Conservation (phyloP, 2,329 filamentous ascomycete genomes). For the Albifimbria verrucaria region DNA sequence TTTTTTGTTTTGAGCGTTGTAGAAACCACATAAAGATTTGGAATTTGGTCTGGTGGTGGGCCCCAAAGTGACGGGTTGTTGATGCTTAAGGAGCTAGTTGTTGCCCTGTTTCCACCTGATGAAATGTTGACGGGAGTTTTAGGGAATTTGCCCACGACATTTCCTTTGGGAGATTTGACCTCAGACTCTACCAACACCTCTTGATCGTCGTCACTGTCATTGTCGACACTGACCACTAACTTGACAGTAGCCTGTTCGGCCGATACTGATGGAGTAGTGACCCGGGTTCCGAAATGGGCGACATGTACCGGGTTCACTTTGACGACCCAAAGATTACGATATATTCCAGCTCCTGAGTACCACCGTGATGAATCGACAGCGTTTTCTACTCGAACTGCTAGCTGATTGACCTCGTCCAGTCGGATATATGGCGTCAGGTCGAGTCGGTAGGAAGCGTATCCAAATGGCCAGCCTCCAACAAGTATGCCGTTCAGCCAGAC, state of each 20-base stretch:
- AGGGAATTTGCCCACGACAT: conserved; percentile 31
- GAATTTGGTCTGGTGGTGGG: conserved; percentile 39
- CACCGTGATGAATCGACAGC: conserved; percentile 3
- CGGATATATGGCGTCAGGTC: conserved; percentile 3
- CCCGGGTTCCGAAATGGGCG: conserved; percentile 37
- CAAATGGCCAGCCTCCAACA: conserved; percentile 7
- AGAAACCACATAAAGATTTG: conserved; percentile 45
- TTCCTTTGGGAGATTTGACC: conserved; percentile 18
- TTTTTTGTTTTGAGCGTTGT: conserved; percentile 31
- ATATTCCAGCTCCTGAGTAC: conserved; percentile 6
- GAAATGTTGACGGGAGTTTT: conserved; percentile 23
- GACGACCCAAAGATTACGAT: conserved; percentile 6
- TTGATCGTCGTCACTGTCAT: conserved; percentile 27
- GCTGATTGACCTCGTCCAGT: conserved; percentile 14
- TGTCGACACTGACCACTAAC: conserved; percentile 43
- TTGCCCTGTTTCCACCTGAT: conserved; percentile 25
- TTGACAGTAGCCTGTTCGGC: conserved; percentile 39
- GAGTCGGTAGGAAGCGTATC: conserved; percentile 6
- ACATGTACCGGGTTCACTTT: conserved; percentile 3
- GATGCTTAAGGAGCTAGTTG: conserved; percentile 26
- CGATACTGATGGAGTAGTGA: conserved; percentile 44
- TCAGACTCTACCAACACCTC: conserved; percentile 37
- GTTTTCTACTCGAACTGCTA: conserved; percentile 7
- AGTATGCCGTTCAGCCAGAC: conserved; percentile 47
- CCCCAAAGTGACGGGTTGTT: conserved; percentile 45